These are phyloP conservation scores for Xylaria sp. DNA, from an alignment of 2,329 filamentous ascomycete species.

Conservation along the genomic window DNA sequence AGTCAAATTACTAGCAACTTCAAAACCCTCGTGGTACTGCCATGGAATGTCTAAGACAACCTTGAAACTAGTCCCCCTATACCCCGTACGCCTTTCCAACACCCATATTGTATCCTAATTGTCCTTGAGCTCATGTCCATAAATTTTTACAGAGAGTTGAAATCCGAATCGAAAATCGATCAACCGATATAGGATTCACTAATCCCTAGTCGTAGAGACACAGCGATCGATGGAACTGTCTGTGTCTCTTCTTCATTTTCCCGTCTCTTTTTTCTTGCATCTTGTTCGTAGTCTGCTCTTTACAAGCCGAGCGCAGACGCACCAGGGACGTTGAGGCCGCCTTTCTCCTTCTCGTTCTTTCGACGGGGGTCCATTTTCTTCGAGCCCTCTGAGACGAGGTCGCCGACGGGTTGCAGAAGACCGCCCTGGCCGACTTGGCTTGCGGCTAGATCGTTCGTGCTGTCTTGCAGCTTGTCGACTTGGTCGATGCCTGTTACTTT, in stretches of 20 bases:
- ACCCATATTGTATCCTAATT: neutral
- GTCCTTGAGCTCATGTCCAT: neutral
- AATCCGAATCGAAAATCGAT: neutral
- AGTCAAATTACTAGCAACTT: neutral
- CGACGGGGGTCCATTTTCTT: conserved; percentile 73
- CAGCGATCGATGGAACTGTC: no score
- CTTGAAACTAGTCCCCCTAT: neutral
- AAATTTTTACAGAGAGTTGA: neutral
- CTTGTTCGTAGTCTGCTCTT: neutral
- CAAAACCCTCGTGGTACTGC: neutral
- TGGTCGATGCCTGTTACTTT: conserved; percentile 76
- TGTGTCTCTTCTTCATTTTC: neutral
- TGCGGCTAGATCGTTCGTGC: conserved; percentile 69
- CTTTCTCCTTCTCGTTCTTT: conserved; percentile 53
- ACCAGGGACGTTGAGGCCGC: conserved; percentile 10
- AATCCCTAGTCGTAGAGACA: neutral
- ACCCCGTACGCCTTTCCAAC: neutral
- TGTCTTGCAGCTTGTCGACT: conserved; percentile 76
- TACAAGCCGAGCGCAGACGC: conserved; percentile 20
- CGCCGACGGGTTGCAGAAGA: conserved; percentile 71
- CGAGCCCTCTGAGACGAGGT: conserved; percentile 70
- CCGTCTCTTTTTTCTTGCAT: neutral
- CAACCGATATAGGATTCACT: neutral
- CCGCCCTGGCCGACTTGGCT: conserved; percentile 76
- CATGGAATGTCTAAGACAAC: neutral